Conservation (phyloP, 176 grass and related monocot species). For the Triticum monococcum region DNA sequence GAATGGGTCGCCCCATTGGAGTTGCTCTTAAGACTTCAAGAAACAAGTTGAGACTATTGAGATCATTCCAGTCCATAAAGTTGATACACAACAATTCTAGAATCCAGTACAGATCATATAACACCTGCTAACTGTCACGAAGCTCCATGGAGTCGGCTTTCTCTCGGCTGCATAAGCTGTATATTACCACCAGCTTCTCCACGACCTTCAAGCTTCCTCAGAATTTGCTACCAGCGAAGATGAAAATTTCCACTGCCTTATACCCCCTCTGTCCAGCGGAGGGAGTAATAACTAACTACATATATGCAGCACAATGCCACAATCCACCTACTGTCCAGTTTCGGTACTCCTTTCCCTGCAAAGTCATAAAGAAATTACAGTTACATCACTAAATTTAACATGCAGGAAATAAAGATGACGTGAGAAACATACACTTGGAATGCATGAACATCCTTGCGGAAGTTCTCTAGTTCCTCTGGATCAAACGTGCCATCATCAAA, state of each 20-base stretch:
- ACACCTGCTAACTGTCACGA: background rate
- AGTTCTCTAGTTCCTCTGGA: conserved; percentile 67
- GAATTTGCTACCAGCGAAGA: conserved; percentile 7
- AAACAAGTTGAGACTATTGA: background rate
- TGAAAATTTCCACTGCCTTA: background rate
- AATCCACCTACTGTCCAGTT: conserved; percentile 22
- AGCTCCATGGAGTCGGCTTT: background rate
- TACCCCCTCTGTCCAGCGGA: background rate
- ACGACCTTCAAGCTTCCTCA: conserved; percentile 20
- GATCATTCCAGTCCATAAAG: background rate
- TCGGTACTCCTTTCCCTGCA: conserved; percentile 31
- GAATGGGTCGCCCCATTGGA: no score
- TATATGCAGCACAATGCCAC: conserved; percentile 10
- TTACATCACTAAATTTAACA: conserved; percentile 19
- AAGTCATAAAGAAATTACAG: background rate
- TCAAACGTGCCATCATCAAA: conserved; percentile 66
- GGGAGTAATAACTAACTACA: conserved; percentile 6
- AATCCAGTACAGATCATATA: conserved; percentile 16
- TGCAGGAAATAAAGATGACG: conserved; percentile 6
- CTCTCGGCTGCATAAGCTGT: conserved; percentile 2
- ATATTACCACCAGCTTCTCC: conserved; percentile 24
- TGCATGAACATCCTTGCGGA: conserved; percentile 59
- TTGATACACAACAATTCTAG: background rate
- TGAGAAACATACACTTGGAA: conserved; percentile 54
- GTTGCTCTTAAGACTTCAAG: background rate